Percentiles rank a stretch among this genome's conserved stretches.
Conservation (phyloP, 306 rosid genomes). For the Cicer cuneatum region DNA sequence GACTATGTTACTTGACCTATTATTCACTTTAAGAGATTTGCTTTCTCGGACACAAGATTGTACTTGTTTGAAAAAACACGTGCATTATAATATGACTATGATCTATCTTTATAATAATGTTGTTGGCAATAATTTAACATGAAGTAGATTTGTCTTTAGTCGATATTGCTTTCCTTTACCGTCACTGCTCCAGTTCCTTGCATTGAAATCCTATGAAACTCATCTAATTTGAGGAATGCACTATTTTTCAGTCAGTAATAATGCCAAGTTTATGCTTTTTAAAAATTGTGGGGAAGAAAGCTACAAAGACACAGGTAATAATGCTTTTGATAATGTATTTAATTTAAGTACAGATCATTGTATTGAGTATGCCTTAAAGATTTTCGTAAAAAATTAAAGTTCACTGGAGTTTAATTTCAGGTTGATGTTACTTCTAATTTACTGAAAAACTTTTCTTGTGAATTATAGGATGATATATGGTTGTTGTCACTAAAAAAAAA, state of each 20-base stretch:
- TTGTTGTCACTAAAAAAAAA: not conserved
- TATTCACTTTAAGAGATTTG: too few species aligned
- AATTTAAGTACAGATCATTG: not conserved
- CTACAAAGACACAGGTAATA: constrained; percentile 65
- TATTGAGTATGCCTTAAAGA: not conserved
- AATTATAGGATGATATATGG: not conserved
- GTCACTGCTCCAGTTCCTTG: constrained; percentile 6
- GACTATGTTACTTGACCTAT: too few species aligned
- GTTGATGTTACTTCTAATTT: not conserved
- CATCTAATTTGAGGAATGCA: constrained; percentile 25
- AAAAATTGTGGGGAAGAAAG: constrained; percentile 68
- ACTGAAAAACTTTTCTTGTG: not conserved
- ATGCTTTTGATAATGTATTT: constrained; percentile 10
- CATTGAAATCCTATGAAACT: constrained; percentile 31
- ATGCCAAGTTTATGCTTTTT: constrained; percentile 75
- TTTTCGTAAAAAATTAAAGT: not conserved
- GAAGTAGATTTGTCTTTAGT: not conserved
- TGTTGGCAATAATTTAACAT: not conserved
- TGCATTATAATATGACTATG: not conserved
- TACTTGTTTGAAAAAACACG: too few species aligned
- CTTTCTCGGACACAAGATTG: too few species aligned
- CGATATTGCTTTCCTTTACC: constrained; percentile 5
- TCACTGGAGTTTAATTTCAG: not conserved
- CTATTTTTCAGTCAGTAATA: constrained; percentile 64
- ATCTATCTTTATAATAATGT: not conserved